These are phyloP conservation scores for Fusarium beomiforme DNA, from an alignment of 2,329 filamentous ascomycete genomes.

Conservation along the genomic window DNA sequence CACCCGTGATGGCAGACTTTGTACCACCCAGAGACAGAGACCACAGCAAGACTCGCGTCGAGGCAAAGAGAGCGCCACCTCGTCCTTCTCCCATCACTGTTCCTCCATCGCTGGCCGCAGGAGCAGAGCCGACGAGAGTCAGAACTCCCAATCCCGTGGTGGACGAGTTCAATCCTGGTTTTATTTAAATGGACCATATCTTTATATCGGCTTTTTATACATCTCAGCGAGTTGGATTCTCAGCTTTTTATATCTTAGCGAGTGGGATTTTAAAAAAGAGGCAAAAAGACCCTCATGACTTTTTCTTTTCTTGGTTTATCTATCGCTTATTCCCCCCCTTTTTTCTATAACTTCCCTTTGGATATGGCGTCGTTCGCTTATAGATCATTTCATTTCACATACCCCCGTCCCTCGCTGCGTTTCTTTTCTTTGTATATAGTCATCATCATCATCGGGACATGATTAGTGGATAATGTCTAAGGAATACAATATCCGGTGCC, in stretches of 20 bases:
- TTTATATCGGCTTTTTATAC: conserved; percentile 1
- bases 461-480: conserved; percentile 38
- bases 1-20: conserved; percentile 46
- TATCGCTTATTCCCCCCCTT: conserved; percentile 5
- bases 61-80: conserved; percentile 48
- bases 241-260: neutral
- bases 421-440: conserved; percentile 21
- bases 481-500: conserved; percentile 22
- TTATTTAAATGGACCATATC: conserved; percentile 27
- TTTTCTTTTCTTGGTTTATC: conserved; percentile 11
- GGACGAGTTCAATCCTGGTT: conserved; percentile 40
- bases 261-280: conserved; percentile 11
- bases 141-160: conserved; percentile 38
- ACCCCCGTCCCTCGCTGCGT: conserved; percentile 28
- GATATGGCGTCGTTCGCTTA: conserved; percentile 30
- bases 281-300: conserved; percentile 20
- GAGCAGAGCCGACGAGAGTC: conserved; percentile 10
- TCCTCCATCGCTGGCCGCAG: conserved; percentile 34
- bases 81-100: conserved; percentile 45
- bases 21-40: conserved; percentile 28
- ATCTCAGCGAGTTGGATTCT: conserved; percentile 12
- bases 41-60: conserved; percentile 39
- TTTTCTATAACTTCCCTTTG: conserved; percentile 4
- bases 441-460: conserved; percentile 32
- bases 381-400: conserved; percentile 28